Evolutionary conservation across 768 basidiomycete genomes (phyloP).

Genomic region (Lentinula sp.): DNA sequence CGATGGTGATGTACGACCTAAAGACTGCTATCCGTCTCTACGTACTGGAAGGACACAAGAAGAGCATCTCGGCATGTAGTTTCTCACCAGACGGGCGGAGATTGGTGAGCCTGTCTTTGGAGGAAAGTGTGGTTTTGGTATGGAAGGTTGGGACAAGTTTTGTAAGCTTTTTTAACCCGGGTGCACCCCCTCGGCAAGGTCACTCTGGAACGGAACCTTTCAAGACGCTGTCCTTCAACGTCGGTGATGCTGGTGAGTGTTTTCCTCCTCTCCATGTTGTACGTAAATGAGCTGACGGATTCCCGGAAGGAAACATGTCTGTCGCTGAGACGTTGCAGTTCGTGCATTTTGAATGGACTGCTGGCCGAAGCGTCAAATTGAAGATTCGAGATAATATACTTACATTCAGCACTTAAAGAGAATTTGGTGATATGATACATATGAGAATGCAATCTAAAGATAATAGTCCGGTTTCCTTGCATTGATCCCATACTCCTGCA

Average conservation of each 20-base stretch:
- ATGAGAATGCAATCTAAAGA: constrained; percentile 36
- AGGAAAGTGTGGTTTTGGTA: constrained; percentile 78
- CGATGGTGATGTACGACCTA: constrained; percentile 92
- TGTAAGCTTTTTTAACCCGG: constrained; percentile 84
- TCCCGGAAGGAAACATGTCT: constrained; percentile 28
- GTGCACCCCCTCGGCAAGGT: constrained; percentile 88
- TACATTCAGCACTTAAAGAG: constrained; percentile 72
- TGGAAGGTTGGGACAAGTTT: constrained; percentile 97
- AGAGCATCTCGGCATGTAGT: constrained; percentile 73
- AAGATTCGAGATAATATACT: constrained; percentile 77
- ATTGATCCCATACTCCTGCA: constrained; percentile 95
- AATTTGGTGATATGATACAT: background rate
- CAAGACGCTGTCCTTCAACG: constrained; percentile 81
- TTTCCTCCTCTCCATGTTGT: background rate
- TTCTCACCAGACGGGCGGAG: constrained; percentile 94
- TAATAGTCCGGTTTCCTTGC: constrained; percentile 94
- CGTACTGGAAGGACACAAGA: constrained; percentile 88
- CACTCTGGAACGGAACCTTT: constrained; percentile 77
- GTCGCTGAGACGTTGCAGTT: constrained; percentile 60
- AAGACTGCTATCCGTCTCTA: constrained; percentile 94
- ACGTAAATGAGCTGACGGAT: background rate
- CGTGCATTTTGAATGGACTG: constrained; percentile 80
- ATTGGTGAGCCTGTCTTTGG: constrained; percentile 80
- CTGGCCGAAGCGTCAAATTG: constrained; percentile 76
- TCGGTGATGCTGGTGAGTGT: constrained; percentile 73